A percentile compares a stretch with the other conserved stretches of the same genome.
These are phyloP conservation scores for Epichloe gansuensis DNA, from an alignment of 2,329 filamentous ascomycete genomes.

Conservation along the genomic window DNA sequence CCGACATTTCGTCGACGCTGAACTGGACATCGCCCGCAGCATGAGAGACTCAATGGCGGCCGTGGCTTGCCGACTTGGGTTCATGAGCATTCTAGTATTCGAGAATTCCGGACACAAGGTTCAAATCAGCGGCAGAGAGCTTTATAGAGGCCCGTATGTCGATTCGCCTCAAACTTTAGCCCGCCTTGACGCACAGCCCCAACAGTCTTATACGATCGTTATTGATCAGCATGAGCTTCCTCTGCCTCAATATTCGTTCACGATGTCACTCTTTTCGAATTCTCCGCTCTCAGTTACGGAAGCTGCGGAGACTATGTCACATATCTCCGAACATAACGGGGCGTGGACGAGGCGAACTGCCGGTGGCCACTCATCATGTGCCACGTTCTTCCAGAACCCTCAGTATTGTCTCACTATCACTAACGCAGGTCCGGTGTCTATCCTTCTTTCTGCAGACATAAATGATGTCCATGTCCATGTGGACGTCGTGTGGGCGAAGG, in stretches of 20 bases:
- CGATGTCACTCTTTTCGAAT: slow-evolving; percentile 69
- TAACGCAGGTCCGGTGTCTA: slow-evolving; percentile 46
- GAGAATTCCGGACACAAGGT: slow-evolving; percentile 57
- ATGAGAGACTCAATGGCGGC: slow-evolving; percentile 28
- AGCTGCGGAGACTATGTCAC: slow-evolving; percentile 46
- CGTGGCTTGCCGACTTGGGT: slow-evolving; percentile 50
- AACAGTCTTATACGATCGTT: slow-evolving; percentile 45
- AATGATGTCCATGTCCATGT: slow-evolving; percentile 67
- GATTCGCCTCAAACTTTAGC: slow-evolving; percentile 88
- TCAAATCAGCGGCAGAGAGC: slow-evolving; percentile 56
- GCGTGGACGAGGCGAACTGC: slow-evolving; percentile 69
- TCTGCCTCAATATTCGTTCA: slow-evolving; percentile 65
- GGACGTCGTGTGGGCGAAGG: slow-evolving; percentile 67
- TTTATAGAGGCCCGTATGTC: slow-evolving; percentile 73
- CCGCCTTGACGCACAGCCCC: slow-evolving; percentile 38
- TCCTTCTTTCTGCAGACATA: slow-evolving; percentile 58
- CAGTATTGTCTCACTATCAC: slow-evolving; percentile 60
- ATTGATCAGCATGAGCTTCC: slow-evolving; percentile 70
- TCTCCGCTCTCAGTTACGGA: slow-evolving; percentile 45
- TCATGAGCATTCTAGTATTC: slow-evolving; percentile 80
- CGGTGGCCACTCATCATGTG: slow-evolving; percentile 68
- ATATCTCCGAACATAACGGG: slow-evolving; percentile 45
- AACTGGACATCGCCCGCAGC: slow-evolving; percentile 42
- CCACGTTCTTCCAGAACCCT: slow-evolving; percentile 73
- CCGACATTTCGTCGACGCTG: slow-evolving; percentile 67